Evolutionary conservation across 2,329 filamentous ascomycete species (phyloP).

Genomic region (Alternaria ethzedia): DNA sequence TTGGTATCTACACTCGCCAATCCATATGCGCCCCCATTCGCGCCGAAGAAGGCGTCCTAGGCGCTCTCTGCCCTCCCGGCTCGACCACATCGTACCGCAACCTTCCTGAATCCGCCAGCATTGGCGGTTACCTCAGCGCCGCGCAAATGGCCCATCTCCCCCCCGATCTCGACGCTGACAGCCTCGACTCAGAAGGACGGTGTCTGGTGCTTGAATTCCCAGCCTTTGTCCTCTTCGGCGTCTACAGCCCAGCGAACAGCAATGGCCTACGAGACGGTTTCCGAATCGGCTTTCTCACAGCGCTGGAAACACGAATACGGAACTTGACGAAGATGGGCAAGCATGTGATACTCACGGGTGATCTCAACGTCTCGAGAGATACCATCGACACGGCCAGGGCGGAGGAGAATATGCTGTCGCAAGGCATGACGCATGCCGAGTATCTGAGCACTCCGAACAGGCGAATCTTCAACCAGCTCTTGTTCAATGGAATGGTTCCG

Average conservation of each 20-base stretch:
- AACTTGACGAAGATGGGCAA: conserved; percentile 84
- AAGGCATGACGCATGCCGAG: conserved; percentile 70
- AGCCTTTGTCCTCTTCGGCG: conserved; percentile 89
- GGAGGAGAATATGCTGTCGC: conserved; percentile 73
- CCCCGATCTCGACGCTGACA: conserved; percentile 66
- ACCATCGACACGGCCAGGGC: conserved; percentile 79
- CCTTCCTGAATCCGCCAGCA: conserved; percentile 74
- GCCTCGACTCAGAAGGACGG: conserved; percentile 87
- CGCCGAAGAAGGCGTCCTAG: conserved; percentile 93
- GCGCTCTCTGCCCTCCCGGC: conserved; percentile 75
- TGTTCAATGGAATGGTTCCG: conserved; percentile 73
- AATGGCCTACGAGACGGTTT: conserved; percentile 86
- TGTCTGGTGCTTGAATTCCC: conserved; percentile 93
- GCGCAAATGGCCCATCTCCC: conserved; percentile 67
- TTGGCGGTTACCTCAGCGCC: conserved; percentile 83
- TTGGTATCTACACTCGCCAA: conserved; percentile 93
- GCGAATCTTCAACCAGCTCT: conserved; percentile 83
- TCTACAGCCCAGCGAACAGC: conserved; percentile 89
- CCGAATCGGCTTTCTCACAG: conserved; percentile 77
- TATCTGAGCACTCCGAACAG: conserved; percentile 76
- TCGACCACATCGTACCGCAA: conserved; percentile 75
- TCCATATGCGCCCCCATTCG: conserved; percentile 82
- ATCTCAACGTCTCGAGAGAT: conserved; percentile 78
- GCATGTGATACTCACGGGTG: conserved; percentile 82
- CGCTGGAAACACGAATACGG: conserved; percentile 81